phyloP scores from a whole-genome alignment of 1,284 basidiomycete genomes.

The Retiboletus flavoniger region DNA sequence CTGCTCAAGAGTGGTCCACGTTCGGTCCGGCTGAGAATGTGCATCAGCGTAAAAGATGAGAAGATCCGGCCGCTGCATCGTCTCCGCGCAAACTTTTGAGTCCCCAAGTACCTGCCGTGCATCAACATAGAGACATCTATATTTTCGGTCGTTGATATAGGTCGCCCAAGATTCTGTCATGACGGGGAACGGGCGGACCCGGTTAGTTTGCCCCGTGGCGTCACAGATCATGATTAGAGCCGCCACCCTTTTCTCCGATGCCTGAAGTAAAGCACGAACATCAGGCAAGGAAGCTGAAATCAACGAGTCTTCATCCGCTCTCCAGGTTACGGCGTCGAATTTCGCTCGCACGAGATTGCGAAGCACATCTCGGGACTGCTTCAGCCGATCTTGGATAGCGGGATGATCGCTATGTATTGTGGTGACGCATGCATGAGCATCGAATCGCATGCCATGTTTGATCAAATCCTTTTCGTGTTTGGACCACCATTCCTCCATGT shows the following conservation, averaged over 20 bases:
- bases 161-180: conserved; percentile 1
- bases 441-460: conserved; percentile 30
- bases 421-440: conserved; percentile 33
- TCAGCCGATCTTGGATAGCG: conserved; percentile 24
- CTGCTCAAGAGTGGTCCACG: conserved; percentile 18
- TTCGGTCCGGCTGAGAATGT: conserved; percentile 6
- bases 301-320: conserved; percentile 20
- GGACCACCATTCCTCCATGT: conserved; percentile 37
- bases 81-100: conserved; percentile 1
- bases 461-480: conserved; percentile 29
- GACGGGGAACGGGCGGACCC: conserved; percentile 4
- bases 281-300: conserved; percentile 25
- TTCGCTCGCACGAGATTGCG: conserved; percentile 18
- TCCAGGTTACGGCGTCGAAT: conserved; percentile 16
- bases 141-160: conserved; percentile 9
- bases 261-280: conserved; percentile 16
- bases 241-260: conserved; percentile 12
- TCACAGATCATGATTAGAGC: conserved; percentile 24
- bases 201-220: conserved; percentile 3
- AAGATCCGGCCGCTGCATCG: conserved; percentile 19
- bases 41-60: conserved; percentile 25
- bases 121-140: conserved; percentile 18
- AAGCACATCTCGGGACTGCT: conserved; percentile 21
- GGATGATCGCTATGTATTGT: conserved; percentile 33
- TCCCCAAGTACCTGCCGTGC: conserved; percentile 3